A percentile compares a stretch with the other conserved stretches of the same genome.
Evolutionary conservation across 2,329 filamentous ascomycete species (phyloP).

Genomic region (Aphanoascus verrucosus): DNA sequence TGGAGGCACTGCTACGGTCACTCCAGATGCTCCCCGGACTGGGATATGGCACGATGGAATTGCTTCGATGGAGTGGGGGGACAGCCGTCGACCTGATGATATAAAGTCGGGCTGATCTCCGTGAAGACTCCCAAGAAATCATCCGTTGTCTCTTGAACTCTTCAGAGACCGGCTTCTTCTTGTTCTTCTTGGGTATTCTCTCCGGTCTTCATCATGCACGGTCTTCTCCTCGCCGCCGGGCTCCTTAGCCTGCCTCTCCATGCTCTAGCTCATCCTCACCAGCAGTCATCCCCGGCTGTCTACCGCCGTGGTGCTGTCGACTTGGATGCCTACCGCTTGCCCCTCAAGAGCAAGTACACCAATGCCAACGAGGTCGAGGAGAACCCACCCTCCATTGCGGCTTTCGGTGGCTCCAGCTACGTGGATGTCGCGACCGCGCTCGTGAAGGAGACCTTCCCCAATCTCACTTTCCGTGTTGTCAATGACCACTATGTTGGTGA

Average conservation of each 20-base stretch:
- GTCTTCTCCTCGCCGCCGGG: slow-evolving; percentile 13
- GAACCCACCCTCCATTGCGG: slow-evolving; percentile 5
- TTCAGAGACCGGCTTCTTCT: slow-evolving; percentile 1
- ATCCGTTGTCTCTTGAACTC: not conserved
- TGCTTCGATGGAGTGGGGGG: not conserved
- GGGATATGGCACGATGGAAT: not conserved
- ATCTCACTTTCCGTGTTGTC: slow-evolving; percentile 11
- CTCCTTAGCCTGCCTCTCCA: slow-evolving; percentile 11
- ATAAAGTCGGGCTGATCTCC: slow-evolving; percentile 9
- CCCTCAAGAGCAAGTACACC: slow-evolving; percentile 6
- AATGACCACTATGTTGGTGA: slow-evolving; percentile 14
- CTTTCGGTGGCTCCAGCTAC: slow-evolving; percentile 7
- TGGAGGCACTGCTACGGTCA: not conserved
- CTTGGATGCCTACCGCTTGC: slow-evolving; percentile 12
- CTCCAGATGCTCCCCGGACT: not conserved
- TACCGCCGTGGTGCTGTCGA: slow-evolving; percentile 12
- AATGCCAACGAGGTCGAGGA: slow-evolving; percentile 3
- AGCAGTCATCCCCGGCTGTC: not conserved
- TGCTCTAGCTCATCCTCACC: slow-evolving; percentile 11
- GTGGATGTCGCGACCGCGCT: slow-evolving; percentile 12
- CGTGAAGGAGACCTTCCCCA: slow-evolving; percentile 11
- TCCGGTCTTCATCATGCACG: slow-evolving; percentile 13
- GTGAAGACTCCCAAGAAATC: not conserved
- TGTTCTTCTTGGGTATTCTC: slow-evolving; percentile 3
- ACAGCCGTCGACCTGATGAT: not conserved